phyloP scores from a whole-genome alignment of 768 basidiomycete genomes.

The button mushroom (Agaricus bisporus) region DNA sequence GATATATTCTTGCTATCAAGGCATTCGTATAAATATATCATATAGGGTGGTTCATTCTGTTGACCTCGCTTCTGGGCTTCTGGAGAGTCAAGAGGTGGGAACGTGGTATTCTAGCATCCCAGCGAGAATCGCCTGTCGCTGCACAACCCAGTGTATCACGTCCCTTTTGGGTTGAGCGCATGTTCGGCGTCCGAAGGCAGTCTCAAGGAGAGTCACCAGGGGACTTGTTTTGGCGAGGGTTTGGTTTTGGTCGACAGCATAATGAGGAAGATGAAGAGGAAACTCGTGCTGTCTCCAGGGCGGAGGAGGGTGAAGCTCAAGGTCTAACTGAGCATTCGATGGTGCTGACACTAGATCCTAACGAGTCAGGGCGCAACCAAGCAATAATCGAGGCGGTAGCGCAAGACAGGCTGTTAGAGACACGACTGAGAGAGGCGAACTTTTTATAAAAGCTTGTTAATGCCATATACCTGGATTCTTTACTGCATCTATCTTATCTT shows the following conservation, averaged over 20 bases:
- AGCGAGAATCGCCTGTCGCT: constrained; percentile 25
- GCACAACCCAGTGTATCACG: constrained; percentile 12
- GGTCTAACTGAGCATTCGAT: constrained; percentile 19
- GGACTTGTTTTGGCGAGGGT: constrained; percentile 39
- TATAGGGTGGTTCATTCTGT: constrained; percentile 40
- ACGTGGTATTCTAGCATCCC: constrained; percentile 61
- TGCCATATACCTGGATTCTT: neutral
- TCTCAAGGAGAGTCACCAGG: constrained; percentile 32
- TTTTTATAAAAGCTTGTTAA: constrained; percentile 35
- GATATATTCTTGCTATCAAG: neutral
- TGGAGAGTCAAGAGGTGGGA: constrained; percentile 92
- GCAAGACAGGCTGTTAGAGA: constrained; percentile 52
- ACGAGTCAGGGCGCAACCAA: constrained; percentile 39
- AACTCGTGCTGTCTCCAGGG: constrained; percentile 14
- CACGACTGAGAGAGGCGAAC: constrained; percentile 58
- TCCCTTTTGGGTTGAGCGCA: constrained; percentile 29
- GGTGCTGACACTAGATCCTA: constrained; percentile 31
- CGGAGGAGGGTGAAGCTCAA: constrained; percentile 23
- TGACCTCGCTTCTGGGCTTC: constrained; percentile 87
- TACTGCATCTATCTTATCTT: neutral
- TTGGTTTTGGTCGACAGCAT: constrained; percentile 30
- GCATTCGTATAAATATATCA: neutral
- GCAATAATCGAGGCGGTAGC: constrained; percentile 39
- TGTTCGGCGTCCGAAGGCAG: constrained; percentile 33
- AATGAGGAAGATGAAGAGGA: constrained; percentile 22